Conservation (phyloP, 768 basidiomycete genomes). For the Fibroporia radiculosa region DNA sequence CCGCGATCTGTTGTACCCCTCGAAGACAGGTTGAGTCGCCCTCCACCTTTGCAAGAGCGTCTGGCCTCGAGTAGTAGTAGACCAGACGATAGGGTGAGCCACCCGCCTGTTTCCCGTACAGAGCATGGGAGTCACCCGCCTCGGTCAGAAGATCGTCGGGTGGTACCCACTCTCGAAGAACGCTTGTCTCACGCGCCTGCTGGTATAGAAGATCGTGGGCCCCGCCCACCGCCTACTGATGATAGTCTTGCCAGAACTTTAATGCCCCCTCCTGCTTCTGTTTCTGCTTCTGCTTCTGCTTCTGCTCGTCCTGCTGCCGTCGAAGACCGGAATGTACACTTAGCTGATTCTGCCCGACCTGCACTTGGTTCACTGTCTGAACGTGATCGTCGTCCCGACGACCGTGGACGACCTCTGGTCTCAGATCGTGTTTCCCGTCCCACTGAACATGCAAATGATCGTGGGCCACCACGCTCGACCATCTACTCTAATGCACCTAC, state of each 20-base stretch:
- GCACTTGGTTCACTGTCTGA: constrained; percentile 4
- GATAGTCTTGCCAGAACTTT: constrained; percentile 12
- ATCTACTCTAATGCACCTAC: background rate
- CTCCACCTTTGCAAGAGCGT: constrained; percentile 18
- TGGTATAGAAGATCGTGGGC: constrained; percentile 13
- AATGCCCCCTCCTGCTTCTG: constrained; percentile 1
- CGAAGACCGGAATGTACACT: constrained; percentile 8
- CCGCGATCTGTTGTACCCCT: constrained; percentile 11
- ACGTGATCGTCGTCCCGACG: constrained; percentile 14
- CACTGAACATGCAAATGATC: constrained; percentile 1
- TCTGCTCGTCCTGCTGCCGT: constrained; percentile 3
- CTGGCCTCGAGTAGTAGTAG: constrained; percentile 8
- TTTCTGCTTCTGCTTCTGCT: constrained; percentile 8
- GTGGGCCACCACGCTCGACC: constrained; percentile 2
- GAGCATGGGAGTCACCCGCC: too few species aligned
- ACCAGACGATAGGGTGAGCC: constrained; percentile 7
- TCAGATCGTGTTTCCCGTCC: constrained; percentile 10
- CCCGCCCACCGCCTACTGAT: constrained; percentile 8
- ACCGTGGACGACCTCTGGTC: constrained; percentile 17
- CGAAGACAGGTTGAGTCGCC: constrained; percentile 19
- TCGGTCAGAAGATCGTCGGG: constrained; percentile 17
- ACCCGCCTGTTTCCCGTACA: too few species aligned
- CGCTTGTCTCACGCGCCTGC: constrained; percentile 14
- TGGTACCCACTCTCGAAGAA: constrained; percentile 16
- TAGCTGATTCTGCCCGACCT: constrained; percentile 11